Evolutionary conservation across 306 rosid species (phyloP), one percentile per base, ranked within the genome.

Genomic region (Datisca glomerata): DNA sequence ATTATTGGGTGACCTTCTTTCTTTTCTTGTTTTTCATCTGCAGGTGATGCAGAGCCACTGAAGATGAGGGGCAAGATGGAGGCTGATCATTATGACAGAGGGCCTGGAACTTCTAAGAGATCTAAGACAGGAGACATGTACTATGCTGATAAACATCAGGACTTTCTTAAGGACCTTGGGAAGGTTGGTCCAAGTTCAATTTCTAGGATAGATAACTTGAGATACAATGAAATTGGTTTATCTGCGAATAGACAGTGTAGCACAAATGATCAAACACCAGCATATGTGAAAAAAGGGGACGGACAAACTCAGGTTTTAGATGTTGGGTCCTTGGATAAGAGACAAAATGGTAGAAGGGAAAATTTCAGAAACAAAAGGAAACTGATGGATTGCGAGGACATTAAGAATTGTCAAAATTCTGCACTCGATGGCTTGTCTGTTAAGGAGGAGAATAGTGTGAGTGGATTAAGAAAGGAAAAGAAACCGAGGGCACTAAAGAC

Each of bases 291-390:
- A 63, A 74, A 66, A 49, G 47, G 9, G 34, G 60, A 40, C 40
- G 62, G 64, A 55, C 61, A 56, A 27, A 60, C 59, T 37, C 72
- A 31, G 66, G 66, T 54, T 45, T 59, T 47, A 6, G 57, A 55
- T 29, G 56, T 58, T 66, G 66, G 57, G 46, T 41, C 61, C 45
- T 56, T 64, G 51, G 68, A 59, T 34, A 35, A 43, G 29, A 49
- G 16, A 29, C 47, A 8, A 11, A 13, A 39, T 24, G 52, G 55
- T 35, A 56, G 21, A 59, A 45, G 12, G 20, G 74, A 33, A 23
- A 20, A 40, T 48, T 54, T 65, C 57, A 5, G 5, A 41, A 78
- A 68, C 59, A 82, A 71, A 69, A 65, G 73, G 65, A 82, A 69
- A 59, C 41, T 53, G 43, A 68, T 53, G 60, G 66, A 66, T n/a